These are phyloP conservation scores for Fusarium dimerum DNA, from an alignment of 2,329 filamentous ascomycete genomes.

Conservation along the genomic window DNA sequence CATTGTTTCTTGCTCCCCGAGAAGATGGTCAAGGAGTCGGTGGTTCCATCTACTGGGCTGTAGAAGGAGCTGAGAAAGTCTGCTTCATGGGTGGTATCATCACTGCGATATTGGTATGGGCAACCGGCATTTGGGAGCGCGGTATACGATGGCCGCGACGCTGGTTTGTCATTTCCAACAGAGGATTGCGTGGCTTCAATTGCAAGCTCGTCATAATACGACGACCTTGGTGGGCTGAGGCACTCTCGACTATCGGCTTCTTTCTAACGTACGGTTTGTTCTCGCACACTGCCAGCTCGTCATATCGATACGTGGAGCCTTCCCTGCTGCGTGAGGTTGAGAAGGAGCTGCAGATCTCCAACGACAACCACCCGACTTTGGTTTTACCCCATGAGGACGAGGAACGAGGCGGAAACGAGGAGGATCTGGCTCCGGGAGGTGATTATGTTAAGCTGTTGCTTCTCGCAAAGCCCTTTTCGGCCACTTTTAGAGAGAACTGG, in stretches of 20 bases:
- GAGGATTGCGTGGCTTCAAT: slow-evolving; percentile 89
- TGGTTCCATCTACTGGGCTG: slow-evolving; percentile 93
- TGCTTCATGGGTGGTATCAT: slow-evolving; percentile 89
- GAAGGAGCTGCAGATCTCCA: slow-evolving; percentile 53
- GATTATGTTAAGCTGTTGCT: slow-evolving; percentile 90
- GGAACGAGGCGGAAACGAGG: slow-evolving; percentile 72
- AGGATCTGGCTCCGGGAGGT: slow-evolving; percentile 86
- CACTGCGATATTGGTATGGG: slow-evolving; percentile 86
- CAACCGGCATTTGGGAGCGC: slow-evolving; percentile 93
- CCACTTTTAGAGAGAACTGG: slow-evolving; percentile 96
- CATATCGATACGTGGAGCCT: slow-evolving; percentile 77
- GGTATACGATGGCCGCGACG: slow-evolving; percentile 91
- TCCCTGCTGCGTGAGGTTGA: slow-evolving; percentile 60
- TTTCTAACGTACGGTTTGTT: slow-evolving; percentile 76
- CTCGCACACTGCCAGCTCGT: slow-evolving; percentile 66
- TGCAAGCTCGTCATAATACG: slow-evolving; percentile 91
- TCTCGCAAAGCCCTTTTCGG: slow-evolving; percentile 90
- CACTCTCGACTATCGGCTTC: slow-evolving; percentile 71
- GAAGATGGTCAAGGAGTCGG: slow-evolving; percentile 91
- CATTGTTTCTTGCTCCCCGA: slow-evolving; percentile 90
- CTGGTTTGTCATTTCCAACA: slow-evolving; percentile 87
- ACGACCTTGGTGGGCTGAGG: slow-evolving; percentile 78
- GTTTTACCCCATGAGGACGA: slow-evolving; percentile 53
- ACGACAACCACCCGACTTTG: slow-evolving; percentile 43
- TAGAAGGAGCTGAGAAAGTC: slow-evolving; percentile 87